A percentile compares a stretch with the other conserved stretches of the same genome.
Evolutionary conservation across 495 filamentous ascomycete genomes (phyloP).

Genomic region (Neurospora tetraspora): DNA sequence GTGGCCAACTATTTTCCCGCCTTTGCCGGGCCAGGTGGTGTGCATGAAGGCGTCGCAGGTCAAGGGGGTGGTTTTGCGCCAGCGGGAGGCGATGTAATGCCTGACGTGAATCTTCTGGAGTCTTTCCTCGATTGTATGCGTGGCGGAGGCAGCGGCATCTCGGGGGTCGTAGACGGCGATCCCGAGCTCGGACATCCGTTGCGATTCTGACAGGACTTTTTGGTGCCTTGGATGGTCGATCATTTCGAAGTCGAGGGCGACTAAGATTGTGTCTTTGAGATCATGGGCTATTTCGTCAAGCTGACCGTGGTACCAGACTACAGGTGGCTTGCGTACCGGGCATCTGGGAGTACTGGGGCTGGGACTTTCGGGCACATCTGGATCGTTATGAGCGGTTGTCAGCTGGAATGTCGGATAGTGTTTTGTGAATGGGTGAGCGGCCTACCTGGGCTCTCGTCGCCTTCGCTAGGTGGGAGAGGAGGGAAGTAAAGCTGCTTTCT

Average conservation of each 20-base stretch:
- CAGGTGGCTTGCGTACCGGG: not conserved
- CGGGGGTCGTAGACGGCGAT: not conserved
- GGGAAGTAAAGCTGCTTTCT: not conserved
- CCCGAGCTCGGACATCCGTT: not conserved
- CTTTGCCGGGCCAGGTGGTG: not conserved
- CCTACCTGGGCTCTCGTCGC: not conserved
- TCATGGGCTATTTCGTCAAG: not conserved
- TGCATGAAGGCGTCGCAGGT: not conserved
- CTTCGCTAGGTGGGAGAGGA: not conserved
- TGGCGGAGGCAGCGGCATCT: not conserved
- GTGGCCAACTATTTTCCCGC: not conserved
- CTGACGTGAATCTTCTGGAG: not conserved
- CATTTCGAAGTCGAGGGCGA: not conserved
- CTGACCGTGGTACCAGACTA: not conserved
- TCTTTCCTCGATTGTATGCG: not conserved
- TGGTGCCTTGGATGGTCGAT: not conserved
- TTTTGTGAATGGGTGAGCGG: accelerated
- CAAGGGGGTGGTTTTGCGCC: not conserved
- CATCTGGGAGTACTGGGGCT: not conserved
- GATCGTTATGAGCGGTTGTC: not conserved
- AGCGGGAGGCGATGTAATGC: not conserved
- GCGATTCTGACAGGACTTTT: not conserved
- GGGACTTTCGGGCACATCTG: not conserved
- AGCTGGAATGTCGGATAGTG: not conserved
- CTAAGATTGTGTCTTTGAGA: not conserved